A percentile compares a stretch with the other conserved stretches of the same genome.
Evolutionary conservation across 805 yeast genomes (phyloP).

Genomic region (Candida vaughaniae): DNA sequence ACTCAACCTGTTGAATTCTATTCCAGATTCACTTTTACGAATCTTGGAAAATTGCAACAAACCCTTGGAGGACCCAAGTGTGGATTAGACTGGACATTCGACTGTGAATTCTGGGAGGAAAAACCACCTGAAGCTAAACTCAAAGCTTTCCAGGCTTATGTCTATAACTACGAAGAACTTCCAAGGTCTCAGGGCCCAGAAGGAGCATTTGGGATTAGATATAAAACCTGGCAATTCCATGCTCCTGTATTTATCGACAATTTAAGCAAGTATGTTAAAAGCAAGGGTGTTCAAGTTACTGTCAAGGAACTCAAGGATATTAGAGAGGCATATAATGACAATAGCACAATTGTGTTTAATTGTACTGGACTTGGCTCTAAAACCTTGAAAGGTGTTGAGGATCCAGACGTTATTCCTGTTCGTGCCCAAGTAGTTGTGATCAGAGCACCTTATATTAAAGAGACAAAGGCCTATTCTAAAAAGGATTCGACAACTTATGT

Average conservation of each 20-base stretch:
- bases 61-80: conserved; percentile 2
- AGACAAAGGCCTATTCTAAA: conserved; percentile 19
- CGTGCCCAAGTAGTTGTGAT: conserved; percentile 29
- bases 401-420: conserved; percentile 17
- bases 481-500: conserved; percentile 20
- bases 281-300: conserved; percentile 14
- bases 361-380: conserved; percentile 27
- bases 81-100: conserved; percentile 4
- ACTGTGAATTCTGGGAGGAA: conserved; percentile 9
- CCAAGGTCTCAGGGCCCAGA: conserved; percentile 37
- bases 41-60: conserved; percentile 6
- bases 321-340: conserved; percentile 15
- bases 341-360: conserved; percentile 19
- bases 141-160: conserved; percentile 3
- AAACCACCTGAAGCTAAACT: conserved; percentile 4
- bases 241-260: conserved; percentile 17
- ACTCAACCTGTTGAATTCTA: conserved; percentile 5
- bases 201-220: conserved; percentile 57
- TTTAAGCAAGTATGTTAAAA: conserved; percentile 11
- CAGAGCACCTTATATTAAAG: conserved; percentile 24
- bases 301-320: conserved; percentile 14
- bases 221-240: conserved; percentile 17
- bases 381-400: conserved; percentile 19
- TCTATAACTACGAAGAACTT: conserved; percentile 3
- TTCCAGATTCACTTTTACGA: conserved; percentile 12